A percentile compares a stretch with the other conserved stretches of the same genome.
phyloP scores from a whole-genome alignment of 1,284 basidiomycete genomes.

The Mycosarcoma mackinlayi region DNA sequence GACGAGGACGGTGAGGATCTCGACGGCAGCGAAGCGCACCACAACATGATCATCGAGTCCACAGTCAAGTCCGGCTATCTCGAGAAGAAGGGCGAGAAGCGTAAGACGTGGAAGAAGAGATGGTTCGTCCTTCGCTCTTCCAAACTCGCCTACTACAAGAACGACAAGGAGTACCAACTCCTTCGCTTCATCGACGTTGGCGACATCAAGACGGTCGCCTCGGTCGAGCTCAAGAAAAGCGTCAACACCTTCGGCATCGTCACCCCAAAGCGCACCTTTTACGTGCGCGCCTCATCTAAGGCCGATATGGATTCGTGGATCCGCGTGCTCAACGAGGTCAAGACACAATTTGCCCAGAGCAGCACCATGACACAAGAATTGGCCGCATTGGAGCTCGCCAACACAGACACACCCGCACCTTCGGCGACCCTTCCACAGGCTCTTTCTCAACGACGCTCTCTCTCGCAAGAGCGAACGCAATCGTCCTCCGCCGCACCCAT shows the following conservation, averaged over 20 bases:
- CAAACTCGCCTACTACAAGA: conserved; percentile 97
- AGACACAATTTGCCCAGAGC: conserved; percentile 71
- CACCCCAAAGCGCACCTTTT: conserved; percentile 89
- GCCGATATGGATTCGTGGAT: conserved; percentile 87
- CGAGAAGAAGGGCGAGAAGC: conserved; percentile 93
- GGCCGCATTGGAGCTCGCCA: conserved; percentile 45
- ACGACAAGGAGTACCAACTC: conserved; percentile 77
- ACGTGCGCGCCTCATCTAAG: conserved; percentile 81
- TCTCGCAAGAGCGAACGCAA: conserved; percentile 35
- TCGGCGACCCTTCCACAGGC: conserved; percentile 30
- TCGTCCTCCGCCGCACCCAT: conserved; percentile 32
- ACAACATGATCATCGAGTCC: conserved; percentile 73
- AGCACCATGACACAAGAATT: conserved; percentile 59
- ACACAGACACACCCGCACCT: conserved; percentile 31
- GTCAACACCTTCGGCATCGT: conserved; percentile 91
- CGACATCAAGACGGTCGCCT: conserved; percentile 90
- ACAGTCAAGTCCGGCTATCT: conserved; percentile 91
- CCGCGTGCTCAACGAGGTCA: conserved; percentile 80
- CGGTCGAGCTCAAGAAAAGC: conserved; percentile 88
- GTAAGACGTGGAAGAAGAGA: conserved; percentile 99
- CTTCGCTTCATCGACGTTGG: conserved; percentile 87
- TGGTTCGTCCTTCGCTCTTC: conserved; percentile 96
- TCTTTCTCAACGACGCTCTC: conserved; percentile 21
- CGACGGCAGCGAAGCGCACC: conserved; percentile 70
- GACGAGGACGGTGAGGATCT: conserved; percentile 81